Evolutionary conservation across 2,329 filamentous ascomycete species (phyloP), one percentile per base, ranked within the genome.

Genomic region (Chlorencoelia australis): DNA sequence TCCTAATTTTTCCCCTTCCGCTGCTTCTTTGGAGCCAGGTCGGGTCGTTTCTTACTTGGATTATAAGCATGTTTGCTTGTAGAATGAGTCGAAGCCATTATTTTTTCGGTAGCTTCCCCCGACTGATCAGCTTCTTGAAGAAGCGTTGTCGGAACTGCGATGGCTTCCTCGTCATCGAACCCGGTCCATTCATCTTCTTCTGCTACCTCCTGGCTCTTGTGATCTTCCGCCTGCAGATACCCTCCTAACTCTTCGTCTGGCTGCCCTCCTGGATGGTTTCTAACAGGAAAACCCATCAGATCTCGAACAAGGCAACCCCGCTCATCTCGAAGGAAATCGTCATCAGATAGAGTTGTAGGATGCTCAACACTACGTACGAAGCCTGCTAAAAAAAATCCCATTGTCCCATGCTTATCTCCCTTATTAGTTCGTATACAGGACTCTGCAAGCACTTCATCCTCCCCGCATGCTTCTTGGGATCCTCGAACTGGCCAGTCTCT

Each of bases 321-420:
- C 18, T 69, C 66, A 47, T 73, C 73, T 44, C 73, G 59, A 8
- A 51, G 40, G 14, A 48, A 45, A 10, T 47, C 30, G n/a, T 26
- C 33, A 14, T 39, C 25, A 17, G 32, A 18, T 7, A 24, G 16
- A 3, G 30, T 27, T 10, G 11, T 17, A 14, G 35, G 10, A 7
- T 24, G 10, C 9, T 32, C 35, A 29, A 15, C 7, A 31, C 54
- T 48, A 40, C 83, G 68, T 3, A 85, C 71, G 59, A 98, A 94
- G 0, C 72, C 85, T n/a, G 77, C 86, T 14, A 95, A 83, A 51
- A 98, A 98, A 60, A 98, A 96, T 0, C 91, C 89, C 73, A 95
- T 94, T 1, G 88, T 83, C 0, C 87, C 86, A 44, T 82, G 74
- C 7, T 78, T 79, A 48, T 89, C 86, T 17, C 76, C 82, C 49